These are phyloP conservation scores for thale cress (Arabidopsis thaliana) DNA, from an alignment of 345 rosid genomes.

Conservation along the genomic window TAIR10.1 NC_003071.7:2952501-2953000, in stretches of 20 bases:
- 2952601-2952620: neutral
- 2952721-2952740: conserved; percentile 67
- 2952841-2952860: conserved; percentile 80
- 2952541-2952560: neutral
- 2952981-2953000: neutral
- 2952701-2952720: conserved; percentile 98
- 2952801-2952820: conserved; percentile 61
- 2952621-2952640: neutral
- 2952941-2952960: neutral
- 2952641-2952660: neutral
- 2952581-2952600: conserved; percentile 10
- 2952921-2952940: neutral
- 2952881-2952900: conserved; percentile 84
- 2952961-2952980: neutral
- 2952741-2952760: conserved; percentile 23
- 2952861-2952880: conserved; percentile 83
- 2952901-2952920: conserved; percentile 70
- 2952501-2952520: no score
- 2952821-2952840: conserved; percentile 84
- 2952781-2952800: neutral
- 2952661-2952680: conserved; percentile 13
- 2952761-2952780: neutral
- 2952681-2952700: neutral
- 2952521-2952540: no score
- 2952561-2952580: neutral